These are phyloP conservation scores for Tulasnella calospora DNA, from an alignment of 768 basidiomycete species.

Conservation along the genomic window DNA sequence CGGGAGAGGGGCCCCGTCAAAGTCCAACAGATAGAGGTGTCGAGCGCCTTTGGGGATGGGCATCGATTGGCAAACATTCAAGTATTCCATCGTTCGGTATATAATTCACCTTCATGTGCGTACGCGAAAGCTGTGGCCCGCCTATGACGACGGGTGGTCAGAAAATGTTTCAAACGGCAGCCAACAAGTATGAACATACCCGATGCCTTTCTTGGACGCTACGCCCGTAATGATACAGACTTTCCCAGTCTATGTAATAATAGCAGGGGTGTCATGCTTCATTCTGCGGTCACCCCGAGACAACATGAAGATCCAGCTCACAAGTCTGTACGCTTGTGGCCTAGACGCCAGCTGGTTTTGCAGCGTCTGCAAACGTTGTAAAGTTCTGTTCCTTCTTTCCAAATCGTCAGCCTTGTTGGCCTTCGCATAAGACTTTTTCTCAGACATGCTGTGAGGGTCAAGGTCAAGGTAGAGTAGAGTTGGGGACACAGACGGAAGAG, in stretches of 20 bases:
- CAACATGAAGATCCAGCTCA: not conserved
- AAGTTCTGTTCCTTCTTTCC: slow-evolving; percentile 8
- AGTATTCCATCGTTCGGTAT: not conserved
- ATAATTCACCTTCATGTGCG: slow-evolving; percentile 26
- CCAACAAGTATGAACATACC: slow-evolving; percentile 45
- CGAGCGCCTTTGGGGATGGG: slow-evolving; percentile 14
- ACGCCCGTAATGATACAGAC: slow-evolving; percentile 87
- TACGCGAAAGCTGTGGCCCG: slow-evolving; percentile 31
- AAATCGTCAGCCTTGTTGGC: not conserved
- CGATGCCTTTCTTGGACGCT: slow-evolving; percentile 81
- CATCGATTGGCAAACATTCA: not conserved
- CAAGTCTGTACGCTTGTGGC: slow-evolving; percentile 22
- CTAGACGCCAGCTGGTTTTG: slow-evolving; percentile 16
- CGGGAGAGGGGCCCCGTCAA: slow-evolving; percentile 59
- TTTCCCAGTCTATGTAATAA: slow-evolving; percentile 44
- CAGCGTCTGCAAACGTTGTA: slow-evolving; percentile 13
- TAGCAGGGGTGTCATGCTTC: not conserved
- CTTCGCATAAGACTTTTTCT: not conserved
- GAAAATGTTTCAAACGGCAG: not conserved
- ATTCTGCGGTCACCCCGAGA: not conserved
- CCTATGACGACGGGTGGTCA: slow-evolving; percentile 12
- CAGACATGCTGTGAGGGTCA: not conserved
- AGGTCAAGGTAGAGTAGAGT: not conserved
- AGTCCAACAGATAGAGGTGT: slow-evolving; percentile 47
- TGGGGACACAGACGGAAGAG: no score